Percentiles rank a stretch among this genome's conserved stretches.
phyloP scores from a whole-genome alignment of 371 early-diverging fungal species.

The Mortierella sp. region DNA sequence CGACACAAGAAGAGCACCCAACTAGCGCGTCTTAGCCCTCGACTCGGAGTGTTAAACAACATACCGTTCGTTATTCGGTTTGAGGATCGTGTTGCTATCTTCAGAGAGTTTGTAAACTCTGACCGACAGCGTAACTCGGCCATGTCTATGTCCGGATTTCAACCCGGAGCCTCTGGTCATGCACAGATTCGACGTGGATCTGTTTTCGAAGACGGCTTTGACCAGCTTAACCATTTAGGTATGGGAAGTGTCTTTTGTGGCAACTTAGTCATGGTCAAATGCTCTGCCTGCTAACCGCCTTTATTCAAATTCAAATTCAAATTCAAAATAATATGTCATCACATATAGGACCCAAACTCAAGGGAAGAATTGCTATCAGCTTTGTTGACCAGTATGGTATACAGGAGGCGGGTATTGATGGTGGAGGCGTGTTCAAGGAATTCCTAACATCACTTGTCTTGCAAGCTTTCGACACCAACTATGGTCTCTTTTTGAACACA shows the following conservation, averaged over 20 bases:
- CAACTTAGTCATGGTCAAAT: not conserved
- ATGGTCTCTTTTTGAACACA: conserved; percentile 83
- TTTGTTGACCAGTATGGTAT: conserved; percentile 90
- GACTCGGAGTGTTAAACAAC: conserved; percentile 78
- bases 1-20: conserved; percentile 27
- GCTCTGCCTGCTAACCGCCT: too few species aligned
- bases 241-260: not conserved
- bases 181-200: conserved; percentile 73
- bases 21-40: conserved; percentile 67
- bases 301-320: not conserved
- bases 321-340: too few species aligned
- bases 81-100: conserved; percentile 87
- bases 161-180: conserved; percentile 54
- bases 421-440: conserved; percentile 84
- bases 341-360: conserved; percentile 62
- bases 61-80: conserved; percentile 94
- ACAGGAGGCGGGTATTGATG: conserved; percentile 94
- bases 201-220: conserved; percentile 92
- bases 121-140: conserved; percentile 65
- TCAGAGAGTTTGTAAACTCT: conserved; percentile 77
- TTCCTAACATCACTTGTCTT: conserved; percentile 77
- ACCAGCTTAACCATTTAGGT: conserved; percentile 69
- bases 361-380: conserved; percentile 81
- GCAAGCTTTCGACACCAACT: conserved; percentile 86
- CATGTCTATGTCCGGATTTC: conserved; percentile 42